Percentiles rank a stretch among this genome's conserved stretches.
Evolutionary conservation across 805 yeast genomes (phyloP).

Genomic region (Yarrowia divulgata): DNA sequence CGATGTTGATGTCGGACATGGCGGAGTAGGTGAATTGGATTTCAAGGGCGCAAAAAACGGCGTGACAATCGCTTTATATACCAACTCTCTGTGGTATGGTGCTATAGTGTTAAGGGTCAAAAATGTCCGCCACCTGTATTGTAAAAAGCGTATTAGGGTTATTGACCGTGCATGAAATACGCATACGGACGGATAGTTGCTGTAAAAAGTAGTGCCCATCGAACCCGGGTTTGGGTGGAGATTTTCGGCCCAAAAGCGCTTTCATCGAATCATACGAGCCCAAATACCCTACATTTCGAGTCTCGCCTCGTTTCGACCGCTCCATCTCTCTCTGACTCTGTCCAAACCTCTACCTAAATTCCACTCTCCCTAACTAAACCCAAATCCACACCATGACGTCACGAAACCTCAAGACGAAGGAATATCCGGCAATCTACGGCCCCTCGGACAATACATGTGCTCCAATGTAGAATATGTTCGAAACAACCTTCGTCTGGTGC

Average conservation of each 20-base stretch:
- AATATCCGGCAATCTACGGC: slow-evolving; percentile 13
- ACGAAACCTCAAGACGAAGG: neutral
- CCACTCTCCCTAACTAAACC: neutral
- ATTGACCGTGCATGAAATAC: neutral
- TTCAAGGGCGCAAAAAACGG: neutral
- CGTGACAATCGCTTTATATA: neutral
- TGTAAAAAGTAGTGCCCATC: neutral
- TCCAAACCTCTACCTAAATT: neutral
- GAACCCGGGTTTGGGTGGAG: neutral
- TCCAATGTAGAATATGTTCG: no score
- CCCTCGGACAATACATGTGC: slow-evolving; percentile 6
- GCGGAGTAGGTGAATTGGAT: neutral
- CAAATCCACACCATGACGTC: neutral
- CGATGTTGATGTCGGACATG: neutral
- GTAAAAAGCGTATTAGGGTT: neutral
- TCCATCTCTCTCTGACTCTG: neutral
- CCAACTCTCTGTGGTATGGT: neutral
- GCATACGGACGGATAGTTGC: neutral
- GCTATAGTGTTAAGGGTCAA: neutral
- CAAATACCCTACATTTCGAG: neutral
- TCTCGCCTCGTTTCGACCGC: neutral
- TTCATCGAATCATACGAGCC: neutral
- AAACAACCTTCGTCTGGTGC: no score
- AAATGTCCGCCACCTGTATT: neutral
- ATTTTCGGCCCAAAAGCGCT: neutral